phyloP scores from a whole-genome alignment of 768 basidiomycete species.

The Mycena amicta region DNA sequence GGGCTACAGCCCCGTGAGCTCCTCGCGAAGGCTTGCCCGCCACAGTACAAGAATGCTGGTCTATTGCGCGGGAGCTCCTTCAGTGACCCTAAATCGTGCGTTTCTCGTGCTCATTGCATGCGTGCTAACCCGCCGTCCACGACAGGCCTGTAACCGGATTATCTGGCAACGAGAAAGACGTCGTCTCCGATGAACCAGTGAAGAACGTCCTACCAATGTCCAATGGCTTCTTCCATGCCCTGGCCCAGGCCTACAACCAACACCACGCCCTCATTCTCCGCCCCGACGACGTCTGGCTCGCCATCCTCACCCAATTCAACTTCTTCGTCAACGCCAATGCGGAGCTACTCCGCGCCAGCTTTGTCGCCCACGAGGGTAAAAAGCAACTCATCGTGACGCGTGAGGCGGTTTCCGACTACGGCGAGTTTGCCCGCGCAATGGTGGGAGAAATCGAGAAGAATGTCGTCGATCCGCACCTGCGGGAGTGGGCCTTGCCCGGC shows the following conservation, averaged over 20 bases:
- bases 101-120: not conserved
- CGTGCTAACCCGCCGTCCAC: no score
- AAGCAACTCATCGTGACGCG: slow-evolving; percentile 30
- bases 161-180: no score
- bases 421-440: no score
- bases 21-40: not conserved
- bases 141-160: no score
- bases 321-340: no score
- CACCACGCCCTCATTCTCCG: not conserved
- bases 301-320: no score
- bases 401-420: slow-evolving; percentile 28
- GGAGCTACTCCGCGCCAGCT: no score
- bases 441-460: slow-evolving; percentile 28
- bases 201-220: not conserved
- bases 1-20: not conserved
- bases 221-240: not conserved
- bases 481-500: slow-evolving; percentile 29
- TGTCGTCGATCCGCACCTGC: slow-evolving; percentile 26
- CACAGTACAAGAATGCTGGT: not conserved
- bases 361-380: no score
- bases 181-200: no score
- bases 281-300: no score
- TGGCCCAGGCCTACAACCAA: not conserved
- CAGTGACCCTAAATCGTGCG: not conserved
- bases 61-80: not conserved